A percentile compares a stretch with the other conserved stretches of the same genome.
phyloP scores from a whole-genome alignment of 2,329 filamentous ascomycete genomes.

The Colletotrichum costaricense region DNA sequence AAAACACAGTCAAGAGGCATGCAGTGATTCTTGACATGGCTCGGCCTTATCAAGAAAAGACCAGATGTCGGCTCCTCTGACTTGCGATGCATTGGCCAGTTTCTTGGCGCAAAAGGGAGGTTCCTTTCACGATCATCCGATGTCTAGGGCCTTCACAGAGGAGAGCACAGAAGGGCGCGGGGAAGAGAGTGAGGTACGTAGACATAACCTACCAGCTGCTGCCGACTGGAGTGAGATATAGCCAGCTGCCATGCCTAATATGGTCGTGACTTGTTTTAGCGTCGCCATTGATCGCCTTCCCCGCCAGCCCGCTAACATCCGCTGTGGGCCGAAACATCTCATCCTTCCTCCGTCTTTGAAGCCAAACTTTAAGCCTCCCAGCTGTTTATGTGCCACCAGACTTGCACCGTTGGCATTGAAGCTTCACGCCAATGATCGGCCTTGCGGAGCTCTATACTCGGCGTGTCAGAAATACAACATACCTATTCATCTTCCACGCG shows the following conservation, averaged over 20 bases:
- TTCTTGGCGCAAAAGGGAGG: background rate
- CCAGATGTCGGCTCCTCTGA: background rate
- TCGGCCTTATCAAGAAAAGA: no score
- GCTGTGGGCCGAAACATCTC: background rate
- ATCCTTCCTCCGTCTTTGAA: background rate
- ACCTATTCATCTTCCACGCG: background rate
- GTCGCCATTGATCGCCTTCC: background rate
- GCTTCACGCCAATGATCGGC: background rate
- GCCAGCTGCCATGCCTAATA: no score
- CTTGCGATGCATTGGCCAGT: background rate
- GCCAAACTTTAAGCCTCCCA: background rate
- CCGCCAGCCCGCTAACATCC: constrained; percentile 6
- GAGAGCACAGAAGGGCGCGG: background rate
- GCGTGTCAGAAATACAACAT: background rate
- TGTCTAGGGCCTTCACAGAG: background rate
- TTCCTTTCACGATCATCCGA: background rate
- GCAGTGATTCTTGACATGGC: background rate
- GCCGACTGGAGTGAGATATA: background rate
- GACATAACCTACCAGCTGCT: background rate
- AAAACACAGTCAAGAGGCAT: background rate
- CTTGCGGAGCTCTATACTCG: background rate
- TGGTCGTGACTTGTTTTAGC: background rate
- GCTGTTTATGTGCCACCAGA: background rate
- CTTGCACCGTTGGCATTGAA: background rate
- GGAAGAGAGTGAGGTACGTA: background rate